phyloP scores from a whole-genome alignment of 257 asterid species.

The Lycium ferocissimum region DNA sequence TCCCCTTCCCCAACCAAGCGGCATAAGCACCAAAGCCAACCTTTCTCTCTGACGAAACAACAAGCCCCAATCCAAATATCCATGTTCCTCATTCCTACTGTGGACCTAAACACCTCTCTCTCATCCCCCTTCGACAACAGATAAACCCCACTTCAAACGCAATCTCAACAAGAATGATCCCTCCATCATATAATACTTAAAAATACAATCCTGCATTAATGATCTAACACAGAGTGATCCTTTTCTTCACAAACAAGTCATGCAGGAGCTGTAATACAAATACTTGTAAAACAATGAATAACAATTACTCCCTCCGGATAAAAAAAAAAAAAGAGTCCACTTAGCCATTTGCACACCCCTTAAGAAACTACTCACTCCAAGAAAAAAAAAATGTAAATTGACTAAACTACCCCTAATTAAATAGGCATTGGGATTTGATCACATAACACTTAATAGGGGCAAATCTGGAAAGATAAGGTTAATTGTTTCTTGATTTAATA shows the following conservation, averaged over 20 bases:
- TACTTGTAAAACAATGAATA: background rate
- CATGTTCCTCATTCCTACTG: background rate
- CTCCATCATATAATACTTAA: constrained; percentile 18
- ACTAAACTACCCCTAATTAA: no score
- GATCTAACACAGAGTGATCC: background rate
- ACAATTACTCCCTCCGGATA: no score
- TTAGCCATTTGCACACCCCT: no score
- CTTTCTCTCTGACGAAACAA: constrained; percentile 2
- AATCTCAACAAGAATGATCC: background rate
- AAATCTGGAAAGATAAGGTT: no score
- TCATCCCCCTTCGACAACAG: background rate
- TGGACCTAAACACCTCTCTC: background rate
- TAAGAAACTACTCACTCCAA: no score
- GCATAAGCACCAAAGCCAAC: background rate
- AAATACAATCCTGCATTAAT: background rate
- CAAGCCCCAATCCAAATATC: background rate
- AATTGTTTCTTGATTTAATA: no score
- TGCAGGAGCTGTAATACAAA: background rate
- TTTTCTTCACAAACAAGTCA: constrained; percentile 1
- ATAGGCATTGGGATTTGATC: no score
- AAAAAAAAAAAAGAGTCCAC: no score
- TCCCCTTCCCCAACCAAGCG: background rate
- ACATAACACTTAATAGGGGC: no score
- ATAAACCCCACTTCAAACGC: background rate
- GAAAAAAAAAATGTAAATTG: no score